Conservation (phyloP, 176 grass and related monocot species). For the Canna indica region DNA sequence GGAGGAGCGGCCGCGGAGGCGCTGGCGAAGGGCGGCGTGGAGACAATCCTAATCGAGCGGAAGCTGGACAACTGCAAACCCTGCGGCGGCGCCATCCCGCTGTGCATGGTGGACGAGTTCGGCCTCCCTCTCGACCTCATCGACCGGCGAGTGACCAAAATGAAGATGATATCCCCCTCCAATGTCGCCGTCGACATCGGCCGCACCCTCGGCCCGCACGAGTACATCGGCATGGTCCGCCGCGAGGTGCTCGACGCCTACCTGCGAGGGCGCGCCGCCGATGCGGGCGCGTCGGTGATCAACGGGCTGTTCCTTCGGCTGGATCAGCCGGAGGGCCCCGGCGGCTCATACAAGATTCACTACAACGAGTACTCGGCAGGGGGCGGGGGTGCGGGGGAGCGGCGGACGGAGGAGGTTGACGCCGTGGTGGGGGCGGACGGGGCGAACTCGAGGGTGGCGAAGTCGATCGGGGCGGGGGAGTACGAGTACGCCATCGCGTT, state of each 20-base stretch:
- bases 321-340: constrained; percentile 50
- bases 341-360: constrained; percentile 57
- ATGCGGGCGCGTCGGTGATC: constrained; percentile 59
- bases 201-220: constrained; percentile 61
- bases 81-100: constrained; percentile 88
- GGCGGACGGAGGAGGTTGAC: constrained; percentile 63
- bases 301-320: constrained; percentile 89
- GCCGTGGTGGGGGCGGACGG: constrained; percentile 89
- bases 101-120: constrained; percentile 99
- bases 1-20: constrained; percentile 76
- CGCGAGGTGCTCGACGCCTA: constrained; percentile 91
- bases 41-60: constrained; percentile 88
- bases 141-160: constrained; percentile 77
- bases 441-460: constrained; percentile 90
- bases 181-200: constrained; percentile 98
- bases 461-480: constrained; percentile 87
- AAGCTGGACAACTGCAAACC: constrained; percentile 99
- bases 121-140: constrained; percentile 80
- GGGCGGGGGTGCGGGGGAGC: constrained; percentile 50
- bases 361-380: constrained; percentile 66
- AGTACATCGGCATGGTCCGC: constrained; percentile 95
- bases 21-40: constrained; percentile 87
- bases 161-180: constrained; percentile 99
- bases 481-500: constrained; percentile 98
- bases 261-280: constrained; percentile 53